phyloP scores from a whole-genome alignment of 176 grass and related monocot species.

The Eleusine coracana region DNA sequence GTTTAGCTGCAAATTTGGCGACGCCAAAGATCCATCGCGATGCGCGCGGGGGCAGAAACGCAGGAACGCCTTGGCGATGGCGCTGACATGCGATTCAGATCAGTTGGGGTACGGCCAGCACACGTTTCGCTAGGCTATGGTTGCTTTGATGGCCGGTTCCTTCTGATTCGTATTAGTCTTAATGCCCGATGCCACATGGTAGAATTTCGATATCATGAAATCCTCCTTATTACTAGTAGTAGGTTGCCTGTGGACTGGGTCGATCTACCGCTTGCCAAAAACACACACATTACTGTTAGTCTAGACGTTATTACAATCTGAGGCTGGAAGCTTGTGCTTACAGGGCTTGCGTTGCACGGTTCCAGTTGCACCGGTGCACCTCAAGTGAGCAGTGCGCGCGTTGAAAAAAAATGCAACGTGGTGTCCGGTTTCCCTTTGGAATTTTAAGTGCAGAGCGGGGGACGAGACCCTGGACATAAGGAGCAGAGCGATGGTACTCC shows the following conservation, averaged over 20 bases:
- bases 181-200: no score
- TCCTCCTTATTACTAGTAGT: no score
- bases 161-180: no score
- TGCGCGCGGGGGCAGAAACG: neutral
- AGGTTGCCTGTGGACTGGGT: no score
- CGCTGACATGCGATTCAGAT: neutral
- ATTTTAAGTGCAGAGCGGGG: neutral
- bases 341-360: neutral
- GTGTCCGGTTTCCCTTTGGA: neutral
- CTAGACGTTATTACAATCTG: no score
- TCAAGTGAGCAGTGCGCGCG: slow-evolving; percentile 8
- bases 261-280: no score
- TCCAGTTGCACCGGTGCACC: neutral
- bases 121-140: no score
- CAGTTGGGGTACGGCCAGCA: no score
- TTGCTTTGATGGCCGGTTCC: no score
- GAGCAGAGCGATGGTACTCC: neutral
- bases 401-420: neutral
- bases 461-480: neutral
- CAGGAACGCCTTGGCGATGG: neutral
- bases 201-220: no score
- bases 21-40: neutral
- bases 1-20: neutral
- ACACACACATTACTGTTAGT: no score
- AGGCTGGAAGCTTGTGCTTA: no score